phyloP scores from a whole-genome alignment of 2,329 filamentous ascomycete species.

The Clarireedia monteithiana region DNA sequence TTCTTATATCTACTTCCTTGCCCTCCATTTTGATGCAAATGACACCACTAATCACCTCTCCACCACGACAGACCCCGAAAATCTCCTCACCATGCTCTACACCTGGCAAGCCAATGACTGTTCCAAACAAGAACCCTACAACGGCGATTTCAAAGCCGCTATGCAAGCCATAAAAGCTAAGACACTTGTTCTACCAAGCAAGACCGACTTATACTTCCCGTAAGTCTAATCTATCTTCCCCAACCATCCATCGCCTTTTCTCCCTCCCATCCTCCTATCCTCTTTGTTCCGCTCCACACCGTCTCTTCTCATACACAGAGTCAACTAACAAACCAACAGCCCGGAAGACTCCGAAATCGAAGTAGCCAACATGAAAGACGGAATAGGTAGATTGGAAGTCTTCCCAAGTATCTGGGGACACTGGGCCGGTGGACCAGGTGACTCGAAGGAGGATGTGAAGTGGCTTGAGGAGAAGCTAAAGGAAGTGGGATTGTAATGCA shows the following conservation, averaged over 20 bases:
- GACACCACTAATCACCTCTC: not conserved
- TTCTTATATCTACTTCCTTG: not conserved
- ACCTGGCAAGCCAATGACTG: conserved; percentile 73
- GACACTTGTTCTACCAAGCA: conserved; percentile 59
- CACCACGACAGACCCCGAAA: conserved; percentile 54
- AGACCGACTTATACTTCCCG: conserved; percentile 77
- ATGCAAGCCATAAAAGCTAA: conserved; percentile 66
- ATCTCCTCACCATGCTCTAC: conserved; percentile 65
- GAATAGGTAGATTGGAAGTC: conserved; percentile 45
- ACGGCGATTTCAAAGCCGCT: conserved; percentile 56
- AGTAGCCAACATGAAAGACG: conserved; percentile 52
- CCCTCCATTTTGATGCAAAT: not conserved
- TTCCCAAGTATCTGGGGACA: conserved; percentile 60
- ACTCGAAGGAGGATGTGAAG: conserved; percentile 61
- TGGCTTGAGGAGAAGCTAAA: conserved; percentile 54
- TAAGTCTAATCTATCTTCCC: conserved; percentile 30
- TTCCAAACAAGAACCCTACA: conserved; percentile 60
- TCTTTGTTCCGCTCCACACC: not conserved
- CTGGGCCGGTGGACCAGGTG: conserved; percentile 61
- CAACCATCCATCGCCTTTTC: not conserved
- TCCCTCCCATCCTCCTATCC: not conserved
- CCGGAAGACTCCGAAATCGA: conserved; percentile 74
- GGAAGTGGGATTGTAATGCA: conserved; percentile 18
- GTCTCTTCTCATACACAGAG: not conserved
- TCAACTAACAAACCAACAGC: conserved; percentile 29